Percentiles rank a stretch among this genome's conserved stretches.
phyloP scores from a whole-genome alignment of 1,284 basidiomycete genomes.

The Pterulicium gracile region DNA sequence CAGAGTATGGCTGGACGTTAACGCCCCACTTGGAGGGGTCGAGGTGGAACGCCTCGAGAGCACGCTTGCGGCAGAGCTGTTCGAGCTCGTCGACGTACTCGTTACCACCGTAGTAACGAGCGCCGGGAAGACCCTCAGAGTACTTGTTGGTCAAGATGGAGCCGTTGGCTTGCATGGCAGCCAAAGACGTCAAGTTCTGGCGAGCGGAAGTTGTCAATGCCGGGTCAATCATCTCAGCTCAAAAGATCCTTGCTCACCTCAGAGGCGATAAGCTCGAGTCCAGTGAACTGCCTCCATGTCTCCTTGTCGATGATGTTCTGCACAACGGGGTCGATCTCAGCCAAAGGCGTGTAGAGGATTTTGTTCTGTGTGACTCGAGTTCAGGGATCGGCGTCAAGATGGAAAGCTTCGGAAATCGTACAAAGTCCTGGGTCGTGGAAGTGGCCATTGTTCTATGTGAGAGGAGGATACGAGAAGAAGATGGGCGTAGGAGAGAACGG shows the following conservation, averaged over 20 bases:
- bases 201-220: not conserved
- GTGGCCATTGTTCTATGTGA: constrained; percentile 45
- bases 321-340: constrained; percentile 89
- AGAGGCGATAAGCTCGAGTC: constrained; percentile 93
- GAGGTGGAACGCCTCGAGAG: constrained; percentile 93
- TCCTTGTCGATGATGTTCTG: constrained; percentile 98
- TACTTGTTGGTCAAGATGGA: constrained; percentile 99
- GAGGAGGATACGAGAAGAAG: constrained; percentile 11
- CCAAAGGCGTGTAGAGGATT: constrained; percentile 77
- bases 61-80: constrained; percentile 89
- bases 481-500: constrained; percentile 10
- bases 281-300: constrained; percentile 97
- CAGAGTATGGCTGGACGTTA: constrained; percentile 99
- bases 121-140: constrained; percentile 89
- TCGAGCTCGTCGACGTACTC: constrained; percentile 98
- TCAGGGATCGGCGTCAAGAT: constrained; percentile 1
- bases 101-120: constrained; percentile 97
- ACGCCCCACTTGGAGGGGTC: constrained; percentile 94
- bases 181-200: constrained; percentile 88
- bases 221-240: not conserved
- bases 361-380: constrained; percentile 59
- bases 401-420: constrained; percentile 26
- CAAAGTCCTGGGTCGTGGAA: constrained; percentile 46
- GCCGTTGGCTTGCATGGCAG: constrained; percentile 97
- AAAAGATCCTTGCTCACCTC: constrained; percentile 52